Conservation (phyloP, 768 basidiomycete genomes). For the Tulasnella sp. region DNA sequence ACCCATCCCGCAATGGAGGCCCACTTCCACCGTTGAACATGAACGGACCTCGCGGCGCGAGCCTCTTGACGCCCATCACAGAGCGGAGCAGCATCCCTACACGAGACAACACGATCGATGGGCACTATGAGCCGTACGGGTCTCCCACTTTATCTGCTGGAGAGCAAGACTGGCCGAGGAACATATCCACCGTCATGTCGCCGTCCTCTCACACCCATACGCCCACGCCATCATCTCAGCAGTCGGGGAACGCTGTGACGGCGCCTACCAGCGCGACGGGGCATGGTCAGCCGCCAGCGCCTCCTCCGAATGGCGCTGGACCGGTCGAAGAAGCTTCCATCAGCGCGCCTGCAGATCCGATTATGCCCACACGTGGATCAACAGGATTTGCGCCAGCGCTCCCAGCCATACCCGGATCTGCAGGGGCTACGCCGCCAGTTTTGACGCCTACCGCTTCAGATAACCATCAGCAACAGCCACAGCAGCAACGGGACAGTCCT, state of each 20-base stretch:
- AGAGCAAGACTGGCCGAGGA: slow-evolving; percentile 1
- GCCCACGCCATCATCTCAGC: slow-evolving; percentile 8
- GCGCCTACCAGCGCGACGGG: neutral
- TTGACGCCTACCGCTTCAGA: neutral
- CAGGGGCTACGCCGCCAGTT: neutral
- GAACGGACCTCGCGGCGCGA: slow-evolving; percentile 7
- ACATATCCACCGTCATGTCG: neutral
- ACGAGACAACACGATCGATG: slow-evolving; percentile 12
- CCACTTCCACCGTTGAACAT: slow-evolving; percentile 1
- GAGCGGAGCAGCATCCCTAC: slow-evolving; percentile 7
- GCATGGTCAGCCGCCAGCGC: neutral
- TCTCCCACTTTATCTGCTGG: neutral
- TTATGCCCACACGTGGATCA: slow-evolving; percentile 16
- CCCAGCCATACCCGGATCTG: slow-evolving; percentile 6
- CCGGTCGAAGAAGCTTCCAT: slow-evolving; percentile 14
- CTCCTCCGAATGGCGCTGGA: neutral
- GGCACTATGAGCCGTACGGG: slow-evolving; percentile 1
- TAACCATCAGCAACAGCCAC: slow-evolving; percentile 15
- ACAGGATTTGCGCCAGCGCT: neutral
- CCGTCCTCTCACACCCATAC: neutral
- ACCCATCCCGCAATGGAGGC: neutral
- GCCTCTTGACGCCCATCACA: slow-evolving; percentile 8
- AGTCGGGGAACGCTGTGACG: neutral
- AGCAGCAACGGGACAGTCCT: slow-evolving; percentile 5
- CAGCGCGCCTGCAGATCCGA: slow-evolving; percentile 24